Conservation (phyloP, 1,284 basidiomycete genomes). For the Ceratobasidium sp. region DNA sequence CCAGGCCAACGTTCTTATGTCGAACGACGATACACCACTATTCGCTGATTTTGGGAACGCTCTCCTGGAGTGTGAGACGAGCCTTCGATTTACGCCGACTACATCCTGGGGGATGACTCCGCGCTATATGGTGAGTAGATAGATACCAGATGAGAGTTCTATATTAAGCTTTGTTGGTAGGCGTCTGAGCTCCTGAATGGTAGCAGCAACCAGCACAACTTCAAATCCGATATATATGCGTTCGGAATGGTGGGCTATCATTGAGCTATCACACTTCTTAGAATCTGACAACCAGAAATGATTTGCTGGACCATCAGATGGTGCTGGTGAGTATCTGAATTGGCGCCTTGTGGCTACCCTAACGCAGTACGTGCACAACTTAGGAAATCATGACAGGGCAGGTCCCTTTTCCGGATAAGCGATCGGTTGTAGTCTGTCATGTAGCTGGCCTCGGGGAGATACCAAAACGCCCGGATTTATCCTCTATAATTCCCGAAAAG, state of each 20-base stretch:
- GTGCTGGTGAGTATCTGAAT: conserved; percentile 3
- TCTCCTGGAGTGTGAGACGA: neutral
- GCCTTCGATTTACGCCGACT: neutral
- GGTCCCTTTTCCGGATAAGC: neutral
- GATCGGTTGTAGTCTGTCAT: neutral
- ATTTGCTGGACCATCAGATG: neutral
- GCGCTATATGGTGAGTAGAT: conserved; percentile 6
- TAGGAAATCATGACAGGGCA: conserved; percentile 31
- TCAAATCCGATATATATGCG: conserved; percentile 34
- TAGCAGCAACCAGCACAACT: neutral
- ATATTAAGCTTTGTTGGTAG: neutral
- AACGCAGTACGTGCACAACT: neutral
- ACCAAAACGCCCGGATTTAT: neutral
- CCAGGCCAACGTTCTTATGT: conserved; percentile 38
- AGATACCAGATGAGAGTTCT: neutral
- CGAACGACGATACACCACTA: neutral
- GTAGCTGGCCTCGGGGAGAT: neutral
- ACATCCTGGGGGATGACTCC: neutral
- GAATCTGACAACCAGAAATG: no score
- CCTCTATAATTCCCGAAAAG: neutral
- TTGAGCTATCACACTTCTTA: neutral
- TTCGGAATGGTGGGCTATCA: conserved; percentile 35
- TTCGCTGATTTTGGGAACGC: conserved; percentile 40
- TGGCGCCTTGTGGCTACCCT: neutral
- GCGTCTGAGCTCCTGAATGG: conserved; percentile 20